Evolutionary conservation across 768 basidiomycete species (phyloP).

Genomic region (Lactarius akahatsu): DNA sequence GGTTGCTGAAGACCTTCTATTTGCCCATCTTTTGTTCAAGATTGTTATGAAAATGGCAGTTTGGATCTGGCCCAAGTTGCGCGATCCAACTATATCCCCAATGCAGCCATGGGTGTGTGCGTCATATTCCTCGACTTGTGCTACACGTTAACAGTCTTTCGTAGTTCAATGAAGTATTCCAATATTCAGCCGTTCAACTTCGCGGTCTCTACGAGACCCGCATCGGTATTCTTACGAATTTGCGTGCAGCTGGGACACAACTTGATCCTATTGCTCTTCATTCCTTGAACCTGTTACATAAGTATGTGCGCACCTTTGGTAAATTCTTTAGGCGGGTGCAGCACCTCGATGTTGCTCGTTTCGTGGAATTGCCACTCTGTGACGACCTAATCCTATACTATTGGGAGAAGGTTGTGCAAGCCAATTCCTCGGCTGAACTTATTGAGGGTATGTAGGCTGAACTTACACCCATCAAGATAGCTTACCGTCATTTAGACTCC

Average conservation of each 20-base stretch:
- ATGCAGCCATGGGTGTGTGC: slow-evolving; percentile 55
- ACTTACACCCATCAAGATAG: not conserved
- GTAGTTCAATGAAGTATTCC: slow-evolving; percentile 64
- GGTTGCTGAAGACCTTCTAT: slow-evolving; percentile 47
- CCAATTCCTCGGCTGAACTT: slow-evolving; percentile 52
- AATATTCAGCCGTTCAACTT: slow-evolving; percentile 55
- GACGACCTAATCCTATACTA: slow-evolving; percentile 72
- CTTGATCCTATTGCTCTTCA: slow-evolving; percentile 42
- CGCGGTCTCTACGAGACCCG: slow-evolving; percentile 58
- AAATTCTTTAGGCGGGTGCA: slow-evolving; percentile 80
- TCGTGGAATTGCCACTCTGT: slow-evolving; percentile 62
- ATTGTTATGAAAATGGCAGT: slow-evolving; percentile 64
- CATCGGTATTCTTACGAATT: slow-evolving; percentile 47
- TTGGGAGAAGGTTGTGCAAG: slow-evolving; percentile 76
- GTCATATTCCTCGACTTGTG: not conserved
- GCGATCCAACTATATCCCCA: slow-evolving; percentile 38
- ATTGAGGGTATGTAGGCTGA: slow-evolving; percentile 50
- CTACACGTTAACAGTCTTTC: slow-evolving; percentile 13
- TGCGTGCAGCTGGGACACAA: slow-evolving; percentile 39
- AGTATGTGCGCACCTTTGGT: slow-evolving; percentile 69
- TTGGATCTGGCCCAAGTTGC: slow-evolving; percentile 61
- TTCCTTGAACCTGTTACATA: slow-evolving; percentile 58
- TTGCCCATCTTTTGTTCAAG: slow-evolving; percentile 75
- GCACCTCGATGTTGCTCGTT: slow-evolving; percentile 55
- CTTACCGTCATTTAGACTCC: slow-evolving; percentile 48